These are phyloP conservation scores for Verruconis gallopava DNA, from an alignment of 2,329 filamentous ascomycete species.

Conservation along the genomic window DNA sequence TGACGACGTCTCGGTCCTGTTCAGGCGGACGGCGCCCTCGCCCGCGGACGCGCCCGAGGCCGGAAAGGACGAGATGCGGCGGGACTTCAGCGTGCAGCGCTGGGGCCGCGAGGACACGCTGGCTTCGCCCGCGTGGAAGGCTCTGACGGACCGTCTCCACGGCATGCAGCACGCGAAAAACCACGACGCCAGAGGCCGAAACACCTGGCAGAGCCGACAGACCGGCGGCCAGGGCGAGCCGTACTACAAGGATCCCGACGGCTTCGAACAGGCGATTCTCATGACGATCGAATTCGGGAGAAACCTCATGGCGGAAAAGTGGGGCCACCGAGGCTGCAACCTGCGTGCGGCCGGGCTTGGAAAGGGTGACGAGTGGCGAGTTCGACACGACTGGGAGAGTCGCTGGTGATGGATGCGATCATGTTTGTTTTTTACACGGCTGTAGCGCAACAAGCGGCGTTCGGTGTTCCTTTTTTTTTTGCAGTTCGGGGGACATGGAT, in stretches of 20 bases:
- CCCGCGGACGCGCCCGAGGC: not conserved
- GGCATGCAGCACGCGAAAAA: conserved; percentile 2
- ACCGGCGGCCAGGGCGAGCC: conserved; percentile 12
- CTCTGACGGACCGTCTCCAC: not conserved
- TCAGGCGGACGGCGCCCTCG: not conserved
- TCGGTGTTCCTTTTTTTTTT: not conserved
- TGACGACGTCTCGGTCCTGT: conserved; percentile 3
- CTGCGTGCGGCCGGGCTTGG: conserved; percentile 21
- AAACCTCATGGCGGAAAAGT: conserved; percentile 11
- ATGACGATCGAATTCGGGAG: conserved; percentile 11
- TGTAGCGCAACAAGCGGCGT: not conserved
- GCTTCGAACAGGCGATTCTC: conserved; percentile 11
- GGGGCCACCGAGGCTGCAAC: conserved; percentile 10
- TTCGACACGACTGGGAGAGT: conserved; percentile 10
- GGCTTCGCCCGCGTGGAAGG: not conserved
- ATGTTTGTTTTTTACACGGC: too few relatives aligned
- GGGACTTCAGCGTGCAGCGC: not conserved
- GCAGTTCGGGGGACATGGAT: too few relatives aligned
- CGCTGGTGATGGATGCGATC: too few relatives aligned
- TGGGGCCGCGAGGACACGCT: conserved; percentile 3
- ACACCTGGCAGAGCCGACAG: conserved; percentile 11
- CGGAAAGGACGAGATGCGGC: not conserved
- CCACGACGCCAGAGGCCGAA: conserved; percentile 5
- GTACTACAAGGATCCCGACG: conserved; percentile 12
- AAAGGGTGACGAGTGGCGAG: conserved; percentile 9